Conservation (phyloP, 129 eudicot genomes). For the Tagetes erecta region DNA sequence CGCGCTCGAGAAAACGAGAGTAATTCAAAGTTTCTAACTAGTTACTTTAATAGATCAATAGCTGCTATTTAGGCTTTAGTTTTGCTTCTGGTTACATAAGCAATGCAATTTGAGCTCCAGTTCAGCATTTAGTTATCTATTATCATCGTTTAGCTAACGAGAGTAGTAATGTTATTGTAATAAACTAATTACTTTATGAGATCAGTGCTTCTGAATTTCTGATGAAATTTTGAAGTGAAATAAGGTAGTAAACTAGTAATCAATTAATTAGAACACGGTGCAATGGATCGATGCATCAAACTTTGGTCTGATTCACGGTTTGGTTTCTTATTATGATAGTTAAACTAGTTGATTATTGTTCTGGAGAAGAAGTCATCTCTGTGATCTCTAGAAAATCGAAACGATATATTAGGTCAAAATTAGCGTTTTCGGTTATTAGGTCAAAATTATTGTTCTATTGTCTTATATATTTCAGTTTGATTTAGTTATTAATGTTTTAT, state of each 20-base stretch:
- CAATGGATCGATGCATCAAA: not conserved
- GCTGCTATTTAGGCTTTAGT: constrained; percentile 2
- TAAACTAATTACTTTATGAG: too few relatives aligned
- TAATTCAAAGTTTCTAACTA: not conserved
- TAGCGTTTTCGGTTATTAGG: not conserved
- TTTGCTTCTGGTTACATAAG: not conserved
- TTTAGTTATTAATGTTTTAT: not conserved
- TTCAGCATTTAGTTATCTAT: too few relatives aligned
- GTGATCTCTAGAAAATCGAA: constrained; percentile 3
- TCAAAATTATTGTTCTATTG: not conserved
- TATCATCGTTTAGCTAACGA: too few relatives aligned
- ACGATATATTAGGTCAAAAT: not conserved
- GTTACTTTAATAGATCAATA: not conserved
- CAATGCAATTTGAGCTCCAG: too few relatives aligned
- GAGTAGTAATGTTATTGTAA: too few relatives aligned
- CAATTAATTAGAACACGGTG: not conserved
- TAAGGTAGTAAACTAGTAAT: not conserved
- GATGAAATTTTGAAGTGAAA: not conserved
- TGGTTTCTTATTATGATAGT: not conserved
- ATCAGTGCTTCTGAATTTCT: not conserved
- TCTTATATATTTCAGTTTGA: not conserved
- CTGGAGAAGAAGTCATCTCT: not conserved
- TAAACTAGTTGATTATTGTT: not conserved
- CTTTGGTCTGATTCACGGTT: not conserved
- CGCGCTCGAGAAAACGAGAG: not conserved